A percentile compares a stretch with the other conserved stretches of the same genome.
These are phyloP conservation scores for Hsuehochloa calcarea DNA, from an alignment of 176 grass and related monocot genomes.

Conservation along the genomic window DNA sequence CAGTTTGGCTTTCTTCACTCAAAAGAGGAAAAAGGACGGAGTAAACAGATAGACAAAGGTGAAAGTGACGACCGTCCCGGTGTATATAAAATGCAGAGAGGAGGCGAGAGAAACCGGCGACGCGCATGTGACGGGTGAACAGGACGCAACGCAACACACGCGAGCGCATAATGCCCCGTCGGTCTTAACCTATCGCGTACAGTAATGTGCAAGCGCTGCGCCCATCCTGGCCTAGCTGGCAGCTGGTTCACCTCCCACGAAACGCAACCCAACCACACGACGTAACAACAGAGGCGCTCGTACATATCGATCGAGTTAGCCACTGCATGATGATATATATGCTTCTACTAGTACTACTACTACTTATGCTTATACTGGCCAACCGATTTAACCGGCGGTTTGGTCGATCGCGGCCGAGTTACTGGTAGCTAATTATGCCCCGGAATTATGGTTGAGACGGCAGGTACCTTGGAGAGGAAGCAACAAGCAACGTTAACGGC, in stretches of 20 bases:
- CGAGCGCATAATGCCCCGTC: not conserved
- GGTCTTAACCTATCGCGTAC: not conserved
- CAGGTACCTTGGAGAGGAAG: not conserved
- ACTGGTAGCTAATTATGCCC: not conserved
- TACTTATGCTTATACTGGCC: not conserved
- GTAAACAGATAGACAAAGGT: not conserved
- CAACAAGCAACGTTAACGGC: not conserved
- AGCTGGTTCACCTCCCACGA: not conserved
- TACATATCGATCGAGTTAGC: not conserved
- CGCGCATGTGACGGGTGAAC: not conserved
- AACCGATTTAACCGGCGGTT: not conserved
- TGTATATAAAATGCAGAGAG: not conserved
- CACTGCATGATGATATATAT: not conserved
- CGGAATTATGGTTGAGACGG: slow-evolving; percentile 8
- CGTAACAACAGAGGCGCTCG: not conserved
- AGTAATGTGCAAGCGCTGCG: not conserved
- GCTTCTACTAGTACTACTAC: not conserved
- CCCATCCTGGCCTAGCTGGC: not conserved
- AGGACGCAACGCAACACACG: not conserved
- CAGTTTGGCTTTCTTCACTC: not conserved
- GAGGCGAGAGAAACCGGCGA: not conserved
- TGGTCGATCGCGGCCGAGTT: not conserved
- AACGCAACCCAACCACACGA: not conserved
- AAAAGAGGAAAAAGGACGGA: not conserved
- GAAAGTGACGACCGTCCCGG: not conserved